Conservation (phyloP, 2,329 filamentous ascomycete species). For the Aurifilum marmelostoma region DNA sequence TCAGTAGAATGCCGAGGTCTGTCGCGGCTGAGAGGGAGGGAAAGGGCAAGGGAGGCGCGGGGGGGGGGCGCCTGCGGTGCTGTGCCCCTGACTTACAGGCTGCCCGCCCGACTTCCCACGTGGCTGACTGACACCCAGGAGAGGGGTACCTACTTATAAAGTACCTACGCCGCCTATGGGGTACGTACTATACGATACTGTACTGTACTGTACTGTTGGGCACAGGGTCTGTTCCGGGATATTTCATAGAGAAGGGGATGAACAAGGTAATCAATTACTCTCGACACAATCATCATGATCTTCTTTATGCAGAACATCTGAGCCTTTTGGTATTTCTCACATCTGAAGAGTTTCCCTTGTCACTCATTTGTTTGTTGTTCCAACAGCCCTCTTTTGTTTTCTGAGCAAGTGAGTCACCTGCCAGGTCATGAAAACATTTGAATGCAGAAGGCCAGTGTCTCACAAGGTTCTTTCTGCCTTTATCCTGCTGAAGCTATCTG, state of each 20-base stretch:
- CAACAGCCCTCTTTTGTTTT: background rate
- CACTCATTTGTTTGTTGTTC: too few relatives aligned
- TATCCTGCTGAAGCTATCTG: background rate
- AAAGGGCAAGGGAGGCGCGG: too few relatives aligned
- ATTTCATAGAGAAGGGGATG: background rate
- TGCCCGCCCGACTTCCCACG: background rate
- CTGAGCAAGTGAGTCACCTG: background rate
- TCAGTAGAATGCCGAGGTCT: too few relatives aligned
- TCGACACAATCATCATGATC: too few relatives aligned
- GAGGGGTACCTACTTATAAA: background rate
- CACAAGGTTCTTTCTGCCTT: background rate
- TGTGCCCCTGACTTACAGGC: slow-evolving; percentile 5
- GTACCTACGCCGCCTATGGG: too few relatives aligned
- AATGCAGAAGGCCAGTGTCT: background rate
- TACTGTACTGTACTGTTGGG: background rate
- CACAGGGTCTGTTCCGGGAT: background rate
- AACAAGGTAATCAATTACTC: too few relatives aligned
- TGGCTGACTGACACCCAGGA: background rate
- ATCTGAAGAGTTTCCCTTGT: too few relatives aligned
- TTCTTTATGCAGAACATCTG: too few relatives aligned
- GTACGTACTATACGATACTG: background rate
- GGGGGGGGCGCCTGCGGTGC: too few relatives aligned
- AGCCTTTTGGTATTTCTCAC: too few relatives aligned
- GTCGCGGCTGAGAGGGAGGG: too few relatives aligned
- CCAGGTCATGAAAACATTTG: too few relatives aligned